Evolutionary conservation across 345 rosid genomes (phyloP), one percentile per base, ranked within the genome.

Genomic region (Lepidium sativum): DNA sequence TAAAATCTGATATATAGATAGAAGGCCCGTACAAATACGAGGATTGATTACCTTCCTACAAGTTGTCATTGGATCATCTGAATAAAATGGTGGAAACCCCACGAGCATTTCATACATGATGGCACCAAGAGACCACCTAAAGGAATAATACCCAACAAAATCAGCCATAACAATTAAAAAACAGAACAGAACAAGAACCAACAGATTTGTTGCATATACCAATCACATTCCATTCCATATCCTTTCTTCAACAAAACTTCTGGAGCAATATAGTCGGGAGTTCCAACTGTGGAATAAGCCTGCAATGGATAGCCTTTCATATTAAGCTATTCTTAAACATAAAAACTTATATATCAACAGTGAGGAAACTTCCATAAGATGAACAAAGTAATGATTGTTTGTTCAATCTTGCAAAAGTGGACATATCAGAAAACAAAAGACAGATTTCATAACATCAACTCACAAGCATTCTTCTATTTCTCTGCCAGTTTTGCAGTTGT

Each of bases 81-180:
- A 94, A 83, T 94, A 94, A 80, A 94, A 94, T 9, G 99, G 99
- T 16, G 99, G 97, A 80, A 80, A 94, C 39, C 99, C 99, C 53
- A 94, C 99, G 59, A 94, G 99, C 99, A 94, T 94, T 85, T 94
- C 97, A 78, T 89, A 94, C 99, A 94, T 94, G 61, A 94, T 94
- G 45, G 99, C 97, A 68, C 99, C 99, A 25, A 94, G 96, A 56
- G 99, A 92, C 99, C 97, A 92, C 98, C 98, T 92, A 76, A 23
- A 69, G 41, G 71, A 66, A 44, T 32, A 65, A 38, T 38, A 9
- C 54, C 33, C 42, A 60, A 29, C 55, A 69, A 42, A 25, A 66
- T 42, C 43, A 42, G n/a, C 53, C 6, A 27, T 1, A 52, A 21
- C 8, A 47, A 12, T 34, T 35, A 35, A 32, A 50, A 32, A 50